Base-by-base conservation (phyloP, 2,329 filamentous ascomycete species). In the Alternaria gaisen region DNA sequence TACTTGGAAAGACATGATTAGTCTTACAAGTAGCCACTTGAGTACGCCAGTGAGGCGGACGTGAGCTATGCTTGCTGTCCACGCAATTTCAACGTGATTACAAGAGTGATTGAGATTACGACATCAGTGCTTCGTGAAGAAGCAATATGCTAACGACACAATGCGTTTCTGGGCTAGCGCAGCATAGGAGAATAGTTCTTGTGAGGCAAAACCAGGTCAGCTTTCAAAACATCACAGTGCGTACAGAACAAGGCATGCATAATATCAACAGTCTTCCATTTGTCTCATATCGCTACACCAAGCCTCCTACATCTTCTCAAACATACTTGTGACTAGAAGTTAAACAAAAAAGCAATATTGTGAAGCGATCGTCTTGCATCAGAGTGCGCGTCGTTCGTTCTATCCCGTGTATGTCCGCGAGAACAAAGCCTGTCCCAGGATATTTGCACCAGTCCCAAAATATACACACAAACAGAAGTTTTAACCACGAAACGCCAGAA, bases 261-360 rank as follows among this genome's bases (percentile, higher is more conserved):
- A 6, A n/a, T 16, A 41, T 52, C 34, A 30, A 41, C 50, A 41
- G 4, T 52, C 50, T 41, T 52, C 34, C 36, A 47, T 58, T 54
- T 41, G 22, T 34, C 36, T 40, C 48, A 32, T 51, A 41, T 62
- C 56, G 34, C 56, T 63, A 48, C 63, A 63, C 63, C 63, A 65
- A 65, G 18, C 63, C 63, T 60, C 63, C 56, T 18, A 44, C 41
- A n/a, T 24, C 30, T 24, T 20, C 32, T 38, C 42, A 47, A 52
- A 54, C 38, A 24, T 36, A 30, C 11, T 40, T 16, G 16, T 24
- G 38, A 52, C 36, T 43, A 65, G 55, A 62, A 62, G 51, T 56
- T 58, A 60, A 28, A 58, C 47, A 58, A 54, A 65, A 42, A 50
- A 62, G 36, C 56, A 56, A 56, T 47, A 47, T 47, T 50, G 14